These are phyloP conservation scores for Sonneratia alba DNA, from an alignment of 345 rosid species.

Conservation along the genomic window DNA sequence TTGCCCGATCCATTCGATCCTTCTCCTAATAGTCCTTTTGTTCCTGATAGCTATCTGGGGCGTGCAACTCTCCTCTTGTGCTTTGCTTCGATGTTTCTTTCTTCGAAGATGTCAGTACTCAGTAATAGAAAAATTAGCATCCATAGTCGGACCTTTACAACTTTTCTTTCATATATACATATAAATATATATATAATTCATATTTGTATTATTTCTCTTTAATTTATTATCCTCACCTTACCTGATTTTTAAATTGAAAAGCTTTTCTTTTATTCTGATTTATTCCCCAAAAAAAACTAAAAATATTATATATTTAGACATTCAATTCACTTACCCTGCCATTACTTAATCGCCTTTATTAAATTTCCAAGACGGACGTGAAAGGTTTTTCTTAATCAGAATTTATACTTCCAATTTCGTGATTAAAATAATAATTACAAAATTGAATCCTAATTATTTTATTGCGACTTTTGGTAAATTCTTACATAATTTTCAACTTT, in stretches of 20 bases:
- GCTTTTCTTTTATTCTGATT: conserved; percentile 10
- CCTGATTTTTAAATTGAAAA: neutral
- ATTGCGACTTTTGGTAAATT: conserved; percentile 16
- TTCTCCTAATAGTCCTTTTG: too few species aligned
- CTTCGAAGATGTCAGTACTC: neutral
- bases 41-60: too few species aligned
- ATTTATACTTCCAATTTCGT: conserved; percentile 60
- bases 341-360: conserved; percentile 30
- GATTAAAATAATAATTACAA: conserved; percentile 50
- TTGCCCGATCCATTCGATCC: too few species aligned
- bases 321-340: conserved; percentile 15
- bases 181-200: neutral
- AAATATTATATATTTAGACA: conserved; percentile 12
- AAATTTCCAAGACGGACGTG: conserved; percentile 79
- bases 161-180: neutral
- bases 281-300: conserved; percentile 5
- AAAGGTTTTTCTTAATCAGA: conserved; percentile 74
- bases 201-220: neutral
- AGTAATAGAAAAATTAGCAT: conserved; percentile 1
- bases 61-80: too few species aligned
- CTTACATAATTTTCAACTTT: conserved; percentile 12
- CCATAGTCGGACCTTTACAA: neutral
- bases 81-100: too few species aligned
- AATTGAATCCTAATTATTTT: conserved; percentile 39
- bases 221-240: neutral